These are phyloP conservation scores for Nemania sp. DNA, from an alignment of 2,329 filamentous ascomycete species.

Conservation along the genomic window DNA sequence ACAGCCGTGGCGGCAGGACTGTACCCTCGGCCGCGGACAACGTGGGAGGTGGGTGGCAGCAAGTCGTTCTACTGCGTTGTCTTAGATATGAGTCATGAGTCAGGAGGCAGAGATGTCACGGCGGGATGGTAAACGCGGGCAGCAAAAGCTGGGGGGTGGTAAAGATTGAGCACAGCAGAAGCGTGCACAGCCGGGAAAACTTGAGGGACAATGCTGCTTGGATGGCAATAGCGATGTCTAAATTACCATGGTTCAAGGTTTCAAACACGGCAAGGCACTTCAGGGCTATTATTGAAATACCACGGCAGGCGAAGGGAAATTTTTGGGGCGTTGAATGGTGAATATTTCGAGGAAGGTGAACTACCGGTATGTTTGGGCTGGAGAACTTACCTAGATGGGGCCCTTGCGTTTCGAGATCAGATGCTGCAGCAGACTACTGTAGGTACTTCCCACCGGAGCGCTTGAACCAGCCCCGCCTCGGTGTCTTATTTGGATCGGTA, in stretches of 20 bases:
- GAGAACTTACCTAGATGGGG: too few relatives aligned
- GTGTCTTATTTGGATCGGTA: too few relatives aligned
- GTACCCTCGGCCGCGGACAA: constrained; percentile 30
- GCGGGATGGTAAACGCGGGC: too few relatives aligned
- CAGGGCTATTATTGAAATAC: background rate
- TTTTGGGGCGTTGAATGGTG: too few relatives aligned
- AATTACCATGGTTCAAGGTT: constrained; percentile 10
- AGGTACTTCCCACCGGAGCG: too few relatives aligned
- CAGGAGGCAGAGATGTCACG: constrained; percentile 3
- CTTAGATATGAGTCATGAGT: constrained; percentile 37
- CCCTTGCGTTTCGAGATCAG: too few relatives aligned
- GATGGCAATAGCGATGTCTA: constrained; percentile 4
- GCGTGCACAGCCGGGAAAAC: background rate
- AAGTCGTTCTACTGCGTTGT: constrained; percentile 30
- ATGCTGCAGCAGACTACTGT: too few relatives aligned
- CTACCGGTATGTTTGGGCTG: too few relatives aligned
- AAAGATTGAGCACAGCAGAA: background rate
- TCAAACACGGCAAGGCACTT: background rate
- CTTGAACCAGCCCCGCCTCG: too few relatives aligned
- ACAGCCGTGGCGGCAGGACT: constrained; percentile 12
- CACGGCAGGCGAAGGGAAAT: background rate
- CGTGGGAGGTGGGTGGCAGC: constrained; percentile 33
- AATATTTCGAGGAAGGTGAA: too few relatives aligned
- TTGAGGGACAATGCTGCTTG: constrained; percentile 1
- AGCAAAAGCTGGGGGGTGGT: constrained; percentile 2